Conservation (phyloP, 257 asterid genomes). For the Plantago elongata region DNA sequence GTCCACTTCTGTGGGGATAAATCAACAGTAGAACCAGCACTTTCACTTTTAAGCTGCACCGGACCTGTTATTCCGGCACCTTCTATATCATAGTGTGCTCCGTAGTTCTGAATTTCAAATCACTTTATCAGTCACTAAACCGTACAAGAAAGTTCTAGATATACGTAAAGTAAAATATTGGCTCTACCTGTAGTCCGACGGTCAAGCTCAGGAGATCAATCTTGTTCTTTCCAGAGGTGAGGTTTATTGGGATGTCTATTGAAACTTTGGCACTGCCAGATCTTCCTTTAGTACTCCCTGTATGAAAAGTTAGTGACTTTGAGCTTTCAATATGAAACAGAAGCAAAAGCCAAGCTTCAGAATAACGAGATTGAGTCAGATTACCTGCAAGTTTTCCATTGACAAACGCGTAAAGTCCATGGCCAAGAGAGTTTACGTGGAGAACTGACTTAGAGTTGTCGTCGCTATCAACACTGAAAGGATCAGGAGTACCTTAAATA, state of each 20-base stretch:
- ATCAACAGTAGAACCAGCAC: slow-evolving; percentile 48
- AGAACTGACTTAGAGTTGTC: slow-evolving; percentile 62
- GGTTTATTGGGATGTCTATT: slow-evolving; percentile 56
- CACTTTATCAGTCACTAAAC: slow-evolving; percentile 18
- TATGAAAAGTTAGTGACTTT: slow-evolving; percentile 10
- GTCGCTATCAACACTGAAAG: slow-evolving; percentile 46
- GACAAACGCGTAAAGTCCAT: slow-evolving; percentile 55
- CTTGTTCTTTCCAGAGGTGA: slow-evolving; percentile 45
- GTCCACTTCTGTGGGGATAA: slow-evolving; percentile 61
- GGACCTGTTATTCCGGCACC: slow-evolving; percentile 80
- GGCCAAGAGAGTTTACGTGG: slow-evolving; percentile 76
- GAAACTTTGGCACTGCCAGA: slow-evolving; percentile 38
- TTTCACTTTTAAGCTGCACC: slow-evolving; percentile 46
- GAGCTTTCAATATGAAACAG: slow-evolving; percentile 2
- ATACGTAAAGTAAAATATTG: background rate
- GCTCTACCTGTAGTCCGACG: slow-evolving; percentile 72
- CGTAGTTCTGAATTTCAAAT: slow-evolving; percentile 52
- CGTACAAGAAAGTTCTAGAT: background rate
- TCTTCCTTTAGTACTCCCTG: slow-evolving; percentile 68
- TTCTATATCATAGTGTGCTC: slow-evolving; percentile 47
- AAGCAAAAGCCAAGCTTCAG: background rate
- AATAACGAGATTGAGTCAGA: slow-evolving; percentile 4
- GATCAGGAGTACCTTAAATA: slow-evolving; percentile 7
- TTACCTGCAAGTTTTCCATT: slow-evolving; percentile 79
- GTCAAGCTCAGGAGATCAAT: slow-evolving; percentile 77